Base-by-base conservation (phyloP, 2,329 filamentous ascomycete species). In the Fusarium sp. region DNA sequence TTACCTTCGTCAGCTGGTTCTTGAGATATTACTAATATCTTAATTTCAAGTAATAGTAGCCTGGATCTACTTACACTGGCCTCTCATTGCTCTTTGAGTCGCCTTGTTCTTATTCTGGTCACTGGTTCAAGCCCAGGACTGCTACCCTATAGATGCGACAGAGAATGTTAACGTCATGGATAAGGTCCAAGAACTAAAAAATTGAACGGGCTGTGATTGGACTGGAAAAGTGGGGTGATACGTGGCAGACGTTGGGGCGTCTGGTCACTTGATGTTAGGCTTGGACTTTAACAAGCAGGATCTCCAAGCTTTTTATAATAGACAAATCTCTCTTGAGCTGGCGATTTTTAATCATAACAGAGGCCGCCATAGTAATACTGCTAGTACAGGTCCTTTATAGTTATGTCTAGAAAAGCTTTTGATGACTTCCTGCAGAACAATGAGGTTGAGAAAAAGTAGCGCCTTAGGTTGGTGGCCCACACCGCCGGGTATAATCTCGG, bases 401-500 rank as follows among this genome's bases (percentile, higher is more conserved):
- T 10, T n/a, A 7, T n/a, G 4, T 37, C 18, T 11, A 7, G 10
- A 37, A 10, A 37, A 37, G 10, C 3, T 7, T n/a, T 7, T 18
- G 2, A 12, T 4, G 5, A 37, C 5, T 12, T 11, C 3, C 1
- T 12, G 34, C 11, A n/a, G 10, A 37, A 37, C 10, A 37, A 18
- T 5, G 0, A 37, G 10, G 34, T 37, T 37, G 18, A 12, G 34
- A n/a, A n/a, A 37, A n/a, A 37, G 34, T 37, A 11, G 25, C 10
- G 5, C 5, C 42, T 46, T 18, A 25, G 14, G 2, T 8, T 40
- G 23, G 12, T 34, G 20, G 34, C 5, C 53, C 23, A 51, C 48
- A 51, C 48, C 48, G 48, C 48, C n/a, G 43, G 43, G 11, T 27
- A 28, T 47, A 47, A n/a, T 47, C 27, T 30, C 28, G 28, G 28